Base-by-base conservation (phyloP, 345 rosid species). In the Cochlearia excelsa region DNA sequence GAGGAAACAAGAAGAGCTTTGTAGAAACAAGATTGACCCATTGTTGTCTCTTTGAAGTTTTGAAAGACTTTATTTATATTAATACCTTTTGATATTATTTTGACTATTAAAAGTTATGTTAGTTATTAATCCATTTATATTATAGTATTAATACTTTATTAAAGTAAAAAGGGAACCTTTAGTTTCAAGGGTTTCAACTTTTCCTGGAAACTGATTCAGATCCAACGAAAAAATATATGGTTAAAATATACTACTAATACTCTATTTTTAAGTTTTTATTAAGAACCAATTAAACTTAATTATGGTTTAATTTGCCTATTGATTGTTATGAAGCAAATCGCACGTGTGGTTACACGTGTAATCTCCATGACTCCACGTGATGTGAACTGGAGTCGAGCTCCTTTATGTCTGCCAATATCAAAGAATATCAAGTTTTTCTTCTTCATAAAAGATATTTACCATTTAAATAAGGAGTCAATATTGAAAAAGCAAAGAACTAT, bases 171-270 rank as follows among this genome's bases (percentile, higher is more conserved):
- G 28, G 40, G 47, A 49, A 49, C 33, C 63, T 62, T 55, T 41
- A 55, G 35, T 56, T 69, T 69, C 63, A 69, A 69, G 68, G 43
- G 9, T 69, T 11, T 46, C 67, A 50, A 68, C 61, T 54, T 68
- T 69, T 50, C 74, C 74, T 69, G 68, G 74, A 69, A 69, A 69
- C 53, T 62, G 57, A 68, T 49, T 55, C 74, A 69, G 74, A 69
- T 69, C 74, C 68, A 69, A 69, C 56, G 74, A 62, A 41, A 63
- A 55, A 48, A 55, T 1, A 54, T 61, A 6, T 37, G 40, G 27
- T 39, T 54, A 8, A 3, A 0, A 8, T 2, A 1, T 55, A 9
- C 49, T 34, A 48, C 30, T 1, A 10, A 40, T 48, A 66, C 43
- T 48, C n/a, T 46, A 9, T 44, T 6, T 4, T 8, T 27, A 26